Percentiles rank a stretch among this genome's conserved stretches.
Conservation (phyloP, 2,329 filamentous ascomycete species). For the Rachicladosporium sp. region DNA sequence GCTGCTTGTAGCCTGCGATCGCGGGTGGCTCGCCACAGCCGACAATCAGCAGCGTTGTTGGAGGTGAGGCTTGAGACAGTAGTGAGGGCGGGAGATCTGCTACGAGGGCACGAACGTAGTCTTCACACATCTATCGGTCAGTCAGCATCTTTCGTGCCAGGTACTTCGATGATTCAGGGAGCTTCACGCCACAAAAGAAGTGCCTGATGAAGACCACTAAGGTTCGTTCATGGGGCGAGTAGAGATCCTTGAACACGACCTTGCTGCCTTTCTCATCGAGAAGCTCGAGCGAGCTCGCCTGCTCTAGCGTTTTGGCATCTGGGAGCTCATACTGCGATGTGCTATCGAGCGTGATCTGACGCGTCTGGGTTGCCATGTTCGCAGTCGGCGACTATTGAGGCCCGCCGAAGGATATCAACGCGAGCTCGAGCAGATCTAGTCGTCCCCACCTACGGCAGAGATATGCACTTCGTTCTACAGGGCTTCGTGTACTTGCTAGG, state of each 20-base stretch:
- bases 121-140: slow-evolving; percentile 19
- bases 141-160: neutral
- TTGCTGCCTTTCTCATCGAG: slow-evolving; percentile 16
- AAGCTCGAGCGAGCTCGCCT: slow-evolving; percentile 14
- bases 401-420: no score
- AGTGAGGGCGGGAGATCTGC: slow-evolving; percentile 12
- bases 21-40: slow-evolving; percentile 22
- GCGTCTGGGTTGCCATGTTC: no score
- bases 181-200: slow-evolving; percentile 27
- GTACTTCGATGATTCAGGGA: neutral
- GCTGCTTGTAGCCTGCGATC: slow-evolving; percentile 19
- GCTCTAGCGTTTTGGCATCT: slow-evolving; percentile 7
- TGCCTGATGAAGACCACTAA: slow-evolving; percentile 29
- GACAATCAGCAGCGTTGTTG: slow-evolving; percentile 21
- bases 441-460: no score
- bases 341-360: no score
- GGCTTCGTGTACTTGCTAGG: no score
- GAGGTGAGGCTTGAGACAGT: slow-evolving; percentile 11
- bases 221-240: slow-evolving; percentile 12
- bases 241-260: slow-evolving; percentile 17
- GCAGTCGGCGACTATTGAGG: no score
- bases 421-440: no score
- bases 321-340: neutral
- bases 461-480: no score
- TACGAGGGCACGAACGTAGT: slow-evolving; percentile 20